Percentiles rank a stretch among this genome's conserved stretches.
phyloP scores from a whole-genome alignment of 2,329 filamentous ascomycete species.

The Hypoxylon sp. region DNA sequence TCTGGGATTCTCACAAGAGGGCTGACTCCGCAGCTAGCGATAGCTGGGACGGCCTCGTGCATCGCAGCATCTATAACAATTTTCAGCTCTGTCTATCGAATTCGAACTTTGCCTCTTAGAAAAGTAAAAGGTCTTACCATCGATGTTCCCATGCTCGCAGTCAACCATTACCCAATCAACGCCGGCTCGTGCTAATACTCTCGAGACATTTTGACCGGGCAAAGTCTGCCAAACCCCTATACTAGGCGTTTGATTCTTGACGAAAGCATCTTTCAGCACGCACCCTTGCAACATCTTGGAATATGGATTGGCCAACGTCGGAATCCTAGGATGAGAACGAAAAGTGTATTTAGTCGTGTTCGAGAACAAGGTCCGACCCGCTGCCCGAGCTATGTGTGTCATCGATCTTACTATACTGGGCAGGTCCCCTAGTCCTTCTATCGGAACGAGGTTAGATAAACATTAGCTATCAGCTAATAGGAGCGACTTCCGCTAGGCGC shows the following conservation, averaged over 20 bases:
- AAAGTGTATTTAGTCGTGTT: constrained; percentile 7
- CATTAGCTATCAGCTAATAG: constrained; percentile 5
- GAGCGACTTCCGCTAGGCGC: neutral
- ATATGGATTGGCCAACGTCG: constrained; percentile 5
- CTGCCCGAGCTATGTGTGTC: constrained; percentile 22
- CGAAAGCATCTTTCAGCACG: constrained; percentile 63
- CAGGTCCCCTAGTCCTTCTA: neutral
- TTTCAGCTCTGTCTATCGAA: constrained; percentile 10
- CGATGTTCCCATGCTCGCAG: constrained; percentile 69
- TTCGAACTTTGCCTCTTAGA: neutral
- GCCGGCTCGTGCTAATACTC: constrained; percentile 70
- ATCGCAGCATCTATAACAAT: constrained; percentile 61
- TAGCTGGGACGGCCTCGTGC: constrained; percentile 69
- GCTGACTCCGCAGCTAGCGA: constrained; percentile 66
- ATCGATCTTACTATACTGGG: constrained; percentile 15
- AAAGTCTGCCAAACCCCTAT: constrained; percentile 74
- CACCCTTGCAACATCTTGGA: constrained; percentile 48
- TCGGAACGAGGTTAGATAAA: constrained; percentile 11
- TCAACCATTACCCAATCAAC: constrained; percentile 76
- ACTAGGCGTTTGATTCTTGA: constrained; percentile 60
- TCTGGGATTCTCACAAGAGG: constrained; percentile 70
- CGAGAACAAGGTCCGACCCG: constrained; percentile 15
- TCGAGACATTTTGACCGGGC: constrained; percentile 70
- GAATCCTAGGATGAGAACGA: neutral
- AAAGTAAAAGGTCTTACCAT: constrained; percentile 53